Evolutionary conservation across 2,329 filamentous ascomycete genomes (phyloP).

Genomic region (Chaetomium sp.): DNA sequence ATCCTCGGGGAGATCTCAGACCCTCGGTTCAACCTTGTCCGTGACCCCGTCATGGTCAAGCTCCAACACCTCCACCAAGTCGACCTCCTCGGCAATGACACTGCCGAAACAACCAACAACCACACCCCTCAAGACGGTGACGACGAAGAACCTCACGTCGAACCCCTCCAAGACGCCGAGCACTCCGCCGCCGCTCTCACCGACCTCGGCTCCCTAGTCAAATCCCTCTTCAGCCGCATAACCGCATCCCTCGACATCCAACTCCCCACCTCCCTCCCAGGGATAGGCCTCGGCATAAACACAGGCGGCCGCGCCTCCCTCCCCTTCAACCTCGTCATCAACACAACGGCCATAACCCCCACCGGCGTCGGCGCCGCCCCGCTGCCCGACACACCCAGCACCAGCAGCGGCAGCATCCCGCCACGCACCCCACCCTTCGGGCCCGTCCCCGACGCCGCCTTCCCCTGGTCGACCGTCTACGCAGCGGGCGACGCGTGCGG

Average conservation of each 20-base stretch:
- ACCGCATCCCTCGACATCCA: conserved; percentile 47
- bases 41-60: conserved; percentile 58
- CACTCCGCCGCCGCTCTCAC: conserved; percentile 20
- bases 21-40: conserved; percentile 78
- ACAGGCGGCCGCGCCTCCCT: conserved; percentile 12
- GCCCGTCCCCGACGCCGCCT: conserved; percentile 43
- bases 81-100: conserved; percentile 69
- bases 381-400: conserved; percentile 45
- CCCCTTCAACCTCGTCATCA: conserved; percentile 41
- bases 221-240: conserved; percentile 49
- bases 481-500: conserved; percentile 70
- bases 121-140: conserved; percentile 31
- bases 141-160: conserved; percentile 32
- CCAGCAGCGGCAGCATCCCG: conserved; percentile 10
- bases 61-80: conserved; percentile 57
- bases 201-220: conserved; percentile 48
- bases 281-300: not conserved
- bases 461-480: conserved; percentile 72
- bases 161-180: conserved; percentile 22
- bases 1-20: conserved; percentile 77
- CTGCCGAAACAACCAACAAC: conserved; percentile 27
- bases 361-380: conserved; percentile 54
- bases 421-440: conserved; percentile 36
- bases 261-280: conserved; percentile 32
- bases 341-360: conserved; percentile 42